Evolutionary conservation across 805 yeast species (phyloP), one percentile per base, ranked within the genome.

Genomic region (Torulaspora maleeae): DNA sequence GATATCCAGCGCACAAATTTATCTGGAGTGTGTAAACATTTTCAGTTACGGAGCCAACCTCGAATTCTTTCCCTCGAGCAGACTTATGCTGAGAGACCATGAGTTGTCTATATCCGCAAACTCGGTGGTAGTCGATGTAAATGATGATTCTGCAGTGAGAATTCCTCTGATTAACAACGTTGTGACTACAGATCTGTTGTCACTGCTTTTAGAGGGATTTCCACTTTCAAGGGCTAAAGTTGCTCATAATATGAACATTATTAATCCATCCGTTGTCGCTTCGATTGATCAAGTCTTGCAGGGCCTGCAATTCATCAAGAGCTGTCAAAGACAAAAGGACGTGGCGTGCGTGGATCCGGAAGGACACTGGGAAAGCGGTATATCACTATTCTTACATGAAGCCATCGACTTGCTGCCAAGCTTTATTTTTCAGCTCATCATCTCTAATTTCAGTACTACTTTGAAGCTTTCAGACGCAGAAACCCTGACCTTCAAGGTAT

Each of bases 51-150:
- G 56, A 27, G 48, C 49, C 17, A 44, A 51, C 22, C 43, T 56
- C 27, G 59, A 56, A 10, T 38, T 49, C 11, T 38, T 61, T n/a
- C 55, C 61, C 2, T 38, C 58, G n/a, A 50, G 48, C 7, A 43
- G 36, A 19, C 45, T 48, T 30, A 37, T 30, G 13, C 48, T 55
- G 42, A 54, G 49, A 17, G 57, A 56, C 30, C 55, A 56, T 39
- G 67, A 65, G 49, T 22, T 64, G 3, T 52, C 68, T 2, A 22
- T 65, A 2, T 55, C 69, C 1, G 56, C 58, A 2, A 65, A 55
- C 40, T 47, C 66, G 1, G 36, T 59, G 5, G 43, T 43, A 7
- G 42, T 59, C 2, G 49, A 44, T 27, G 35, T 59, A 2, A 47
- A 53, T 7, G 48, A 55, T 1, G 41, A 53, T n/a, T 53, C 60